Base-by-base conservation (phyloP, 805 yeast species). In the Barnettozyma sucrosica region DNA sequence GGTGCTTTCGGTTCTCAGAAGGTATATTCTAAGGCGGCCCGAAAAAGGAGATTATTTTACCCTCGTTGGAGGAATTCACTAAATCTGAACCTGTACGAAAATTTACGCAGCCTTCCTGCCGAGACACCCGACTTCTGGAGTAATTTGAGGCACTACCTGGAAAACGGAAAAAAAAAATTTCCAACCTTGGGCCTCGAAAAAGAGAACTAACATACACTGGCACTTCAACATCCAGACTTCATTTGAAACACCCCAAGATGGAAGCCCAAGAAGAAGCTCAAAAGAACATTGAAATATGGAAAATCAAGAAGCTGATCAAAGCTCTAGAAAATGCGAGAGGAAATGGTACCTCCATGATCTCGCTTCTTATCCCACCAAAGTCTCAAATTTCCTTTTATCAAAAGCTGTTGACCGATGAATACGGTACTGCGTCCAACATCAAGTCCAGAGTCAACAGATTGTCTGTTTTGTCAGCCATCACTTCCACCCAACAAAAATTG, bases 311-410 rank as follows among this genome's bases (percentile, higher is more conserved):
- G 72, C 77, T 89, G 69, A 80, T 90, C 77, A 86, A 86, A 70
- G 80, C 85, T 51, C 77, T 93, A 58, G 93, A 93, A 66, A 73
- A 72, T 61, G 98, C 98, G 46, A 81, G 97, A 68, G 99, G 99
- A 68, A 93, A 92, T 67, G 99, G 99, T 69, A 93, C 99, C 41
- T 93, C 99, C 21, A 93, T 93, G 98, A 93, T 93, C 65, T 89
- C 97, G 24, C 76, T 93, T 66, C 87, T 93, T 59, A 88, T 90
- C 55, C 97, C 99, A 38, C 99, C 99, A 59, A 83, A 80, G 66
- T 92, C 95, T 50, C 99, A 93, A 71, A 85, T 93, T 62, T 77
- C 98, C 11, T 78, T 88, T 61, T 79, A 77, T 49, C 89, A 84
- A 64, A 90, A 87, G 70, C 85, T 88, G 90, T 77, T 93, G 69